Evolutionary conservation across 2,329 filamentous ascomycete species (phyloP).

Genomic region (Pezicula rhizophila): DNA sequence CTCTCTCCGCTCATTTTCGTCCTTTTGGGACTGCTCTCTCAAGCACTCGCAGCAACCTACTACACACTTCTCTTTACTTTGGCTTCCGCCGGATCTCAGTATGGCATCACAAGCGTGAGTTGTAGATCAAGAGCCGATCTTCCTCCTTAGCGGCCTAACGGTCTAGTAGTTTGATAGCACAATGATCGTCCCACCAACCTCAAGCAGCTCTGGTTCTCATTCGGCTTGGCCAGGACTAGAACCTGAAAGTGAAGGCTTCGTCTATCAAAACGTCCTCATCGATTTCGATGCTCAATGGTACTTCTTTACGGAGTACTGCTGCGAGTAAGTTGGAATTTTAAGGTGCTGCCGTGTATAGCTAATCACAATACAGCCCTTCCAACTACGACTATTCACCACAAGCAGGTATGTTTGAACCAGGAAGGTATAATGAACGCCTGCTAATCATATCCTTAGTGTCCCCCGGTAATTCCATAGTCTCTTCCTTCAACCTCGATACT

Average conservation of each 20-base stretch:
- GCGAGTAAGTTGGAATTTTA: neutral
- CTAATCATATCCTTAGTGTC: neutral
- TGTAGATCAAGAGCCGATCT: neutral
- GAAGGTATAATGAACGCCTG: neutral
- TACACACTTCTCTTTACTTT: neutral
- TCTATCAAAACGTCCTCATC: constrained; percentile 1
- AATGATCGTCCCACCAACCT: neutral
- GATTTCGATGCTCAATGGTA: neutral
- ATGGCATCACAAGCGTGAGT: neutral
- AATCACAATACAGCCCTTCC: neutral
- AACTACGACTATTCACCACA: neutral
- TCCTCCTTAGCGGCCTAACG: neutral
- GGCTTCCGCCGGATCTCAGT: neutral
- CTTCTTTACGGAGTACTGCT: constrained; percentile 1
- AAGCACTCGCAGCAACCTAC: neutral
- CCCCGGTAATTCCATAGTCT: neutral
- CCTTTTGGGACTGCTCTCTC: neutral
- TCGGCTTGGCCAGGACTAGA: constrained; percentile 1
- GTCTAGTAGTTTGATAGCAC: neutral
- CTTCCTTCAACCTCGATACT: neutral
- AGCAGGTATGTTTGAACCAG: neutral
- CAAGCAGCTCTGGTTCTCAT: neutral
- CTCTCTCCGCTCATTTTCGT: neutral
- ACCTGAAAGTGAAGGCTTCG: neutral
- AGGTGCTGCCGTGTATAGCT: neutral